Conservation (phyloP, 805 yeast genomes). For the Kuraishia capsulata region DNA sequence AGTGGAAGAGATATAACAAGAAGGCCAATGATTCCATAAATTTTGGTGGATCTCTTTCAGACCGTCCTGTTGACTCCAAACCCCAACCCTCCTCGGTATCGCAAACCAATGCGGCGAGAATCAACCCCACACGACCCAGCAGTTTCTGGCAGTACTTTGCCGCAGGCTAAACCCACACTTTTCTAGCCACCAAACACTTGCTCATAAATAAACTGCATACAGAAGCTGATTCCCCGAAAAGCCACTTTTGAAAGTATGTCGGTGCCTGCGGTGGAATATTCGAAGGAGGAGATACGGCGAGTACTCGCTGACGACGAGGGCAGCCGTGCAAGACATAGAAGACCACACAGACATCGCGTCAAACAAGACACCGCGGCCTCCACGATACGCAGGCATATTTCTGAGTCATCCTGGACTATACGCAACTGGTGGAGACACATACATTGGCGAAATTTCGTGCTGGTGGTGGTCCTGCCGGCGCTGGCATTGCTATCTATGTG, state of each 20-base stretch:
- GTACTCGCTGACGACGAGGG: background rate
- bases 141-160: too few relatives aligned
- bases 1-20: too few relatives aligned
- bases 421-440: conserved; percentile 64
- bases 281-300: conserved; percentile 1
- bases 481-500: conserved; percentile 33
- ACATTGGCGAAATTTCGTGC: conserved; percentile 61
- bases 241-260: background rate
- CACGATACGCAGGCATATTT: conserved; percentile 35
- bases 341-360: conserved; percentile 12
- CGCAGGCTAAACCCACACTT: too few relatives aligned
- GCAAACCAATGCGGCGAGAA: too few relatives aligned
- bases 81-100: too few relatives aligned
- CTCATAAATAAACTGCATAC: too few relatives aligned
- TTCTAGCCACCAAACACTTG: too few relatives aligned
- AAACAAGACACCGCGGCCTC: conserved; percentile 11
- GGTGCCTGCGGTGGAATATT: conserved; percentile 1
- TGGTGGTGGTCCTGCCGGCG: conserved; percentile 49
- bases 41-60: too few relatives aligned
- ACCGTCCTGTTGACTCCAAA: too few relatives aligned
- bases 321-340: background rate
- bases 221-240: background rate
- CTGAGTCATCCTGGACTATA: conserved; percentile 70
- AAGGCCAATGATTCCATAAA: too few relatives aligned
- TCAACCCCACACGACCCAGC: too few relatives aligned